phyloP scores from a whole-genome alignment of 495 filamentous ascomycete genomes.

The Achaetomiella virescens region DNA sequence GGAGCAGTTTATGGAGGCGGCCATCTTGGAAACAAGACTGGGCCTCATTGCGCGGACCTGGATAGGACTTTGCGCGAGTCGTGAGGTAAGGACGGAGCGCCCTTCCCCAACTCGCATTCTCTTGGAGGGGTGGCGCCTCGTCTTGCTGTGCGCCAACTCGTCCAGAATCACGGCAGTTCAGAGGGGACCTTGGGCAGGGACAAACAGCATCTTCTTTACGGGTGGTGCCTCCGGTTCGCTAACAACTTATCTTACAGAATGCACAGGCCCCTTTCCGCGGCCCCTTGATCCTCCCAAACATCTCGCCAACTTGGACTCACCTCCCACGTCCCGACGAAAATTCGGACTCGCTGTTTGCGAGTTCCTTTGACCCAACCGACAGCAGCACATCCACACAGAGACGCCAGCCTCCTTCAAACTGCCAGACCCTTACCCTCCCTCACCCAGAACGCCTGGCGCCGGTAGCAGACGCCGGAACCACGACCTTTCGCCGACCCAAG shows the following conservation, averaged over 20 bases:
- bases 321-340: conserved; percentile 7
- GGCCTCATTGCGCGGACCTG: conserved; percentile 30
- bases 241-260: conserved; percentile 7
- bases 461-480: conserved; percentile 10
- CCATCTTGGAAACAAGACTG: conserved; percentile 18
- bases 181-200: too few relatives aligned
- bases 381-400: conserved; percentile 19
- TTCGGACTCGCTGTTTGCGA: not conserved
- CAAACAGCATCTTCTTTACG: too few relatives aligned
- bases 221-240: conserved; percentile 9
- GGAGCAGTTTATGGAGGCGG: conserved; percentile 1
- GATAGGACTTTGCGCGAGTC: conserved; percentile 20
- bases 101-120: not conserved
- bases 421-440: not conserved
- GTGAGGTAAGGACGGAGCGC: conserved; percentile 21
- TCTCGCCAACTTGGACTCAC: conserved; percentile 15
- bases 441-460: not conserved
- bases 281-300: conserved; percentile 15
- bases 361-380: conserved; percentile 14
- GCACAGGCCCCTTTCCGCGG: not conserved
- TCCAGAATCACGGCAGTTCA: too few relatives aligned
- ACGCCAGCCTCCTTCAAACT: not conserved
- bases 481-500: conserved; percentile 27
- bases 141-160: too few relatives aligned
- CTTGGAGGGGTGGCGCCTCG: too few relatives aligned